These are phyloP conservation scores for Colletotrichum ledebouriae DNA, from an alignment of 2,329 filamentous ascomycete species.

Conservation along the genomic window DNA sequence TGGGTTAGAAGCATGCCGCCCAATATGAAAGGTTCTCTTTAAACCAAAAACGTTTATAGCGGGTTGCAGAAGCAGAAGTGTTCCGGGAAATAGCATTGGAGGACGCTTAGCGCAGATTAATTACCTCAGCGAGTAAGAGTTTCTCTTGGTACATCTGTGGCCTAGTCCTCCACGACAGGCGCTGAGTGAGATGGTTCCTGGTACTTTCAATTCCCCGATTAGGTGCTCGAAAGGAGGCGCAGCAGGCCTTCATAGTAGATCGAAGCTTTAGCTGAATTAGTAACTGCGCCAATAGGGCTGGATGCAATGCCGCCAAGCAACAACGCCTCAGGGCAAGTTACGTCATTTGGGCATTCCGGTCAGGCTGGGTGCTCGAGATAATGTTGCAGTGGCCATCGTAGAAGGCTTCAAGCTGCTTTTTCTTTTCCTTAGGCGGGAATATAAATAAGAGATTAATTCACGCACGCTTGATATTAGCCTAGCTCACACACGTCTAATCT, in stretches of 20 bases:
- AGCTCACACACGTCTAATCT: too few species aligned
- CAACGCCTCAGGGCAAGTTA: not conserved
- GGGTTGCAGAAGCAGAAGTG: too few species aligned
- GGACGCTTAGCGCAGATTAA: not conserved
- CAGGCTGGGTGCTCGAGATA: not conserved
- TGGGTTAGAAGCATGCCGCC: too few species aligned
- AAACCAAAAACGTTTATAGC: too few species aligned
- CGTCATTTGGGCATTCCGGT: constrained; percentile 1
- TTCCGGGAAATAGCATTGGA: not conserved
- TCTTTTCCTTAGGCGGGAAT: too few species aligned
- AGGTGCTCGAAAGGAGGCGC: not conserved
- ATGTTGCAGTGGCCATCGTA: not conserved
- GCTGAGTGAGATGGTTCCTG: not conserved
- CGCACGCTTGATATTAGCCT: too few species aligned
- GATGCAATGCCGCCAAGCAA: not conserved
- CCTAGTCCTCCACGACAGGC: not conserved
- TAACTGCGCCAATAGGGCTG: not conserved
- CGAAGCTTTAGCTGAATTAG: not conserved
- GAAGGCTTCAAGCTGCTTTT: too few species aligned
- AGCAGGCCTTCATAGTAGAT: not conserved
- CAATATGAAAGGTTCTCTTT: too few species aligned
- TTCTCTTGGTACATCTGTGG: too few species aligned
- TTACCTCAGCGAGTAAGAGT: too few species aligned
- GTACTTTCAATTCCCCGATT: constrained; percentile 9
- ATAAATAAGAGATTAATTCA: too few species aligned